A percentile compares a stretch with the other conserved stretches of the same genome.
phyloP scores from a whole-genome alignment of 768 basidiomycete genomes.

The Kwoniella sp. region DNA sequence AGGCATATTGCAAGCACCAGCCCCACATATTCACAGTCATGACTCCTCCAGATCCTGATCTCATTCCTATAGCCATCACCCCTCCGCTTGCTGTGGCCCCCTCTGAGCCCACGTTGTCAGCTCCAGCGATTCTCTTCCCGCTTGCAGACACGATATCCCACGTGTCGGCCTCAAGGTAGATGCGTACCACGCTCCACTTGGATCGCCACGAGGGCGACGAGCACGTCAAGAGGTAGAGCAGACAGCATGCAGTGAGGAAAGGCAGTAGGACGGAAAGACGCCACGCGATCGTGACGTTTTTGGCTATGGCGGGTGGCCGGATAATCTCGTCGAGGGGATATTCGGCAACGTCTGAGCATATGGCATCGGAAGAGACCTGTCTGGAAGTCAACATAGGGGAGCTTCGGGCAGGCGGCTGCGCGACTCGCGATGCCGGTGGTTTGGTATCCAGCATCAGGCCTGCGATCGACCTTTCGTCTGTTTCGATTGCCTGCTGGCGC shows the following conservation, averaged over 20 bases:
- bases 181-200: slow-evolving; percentile 10
- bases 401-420: no score
- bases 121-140: no score
- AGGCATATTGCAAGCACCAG: slow-evolving; percentile 11
- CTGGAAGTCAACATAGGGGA: no score
- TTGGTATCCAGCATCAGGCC: no score
- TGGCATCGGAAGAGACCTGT: no score
- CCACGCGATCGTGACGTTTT: slow-evolving; percentile 1
- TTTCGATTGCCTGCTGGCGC: no score
- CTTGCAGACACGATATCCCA: no score
- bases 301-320: background rate
- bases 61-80: background rate
- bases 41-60: background rate
- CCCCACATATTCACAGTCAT: slow-evolving; percentile 19
- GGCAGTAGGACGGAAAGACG: background rate
- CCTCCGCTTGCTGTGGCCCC: background rate
- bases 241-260: slow-evolving; percentile 2
- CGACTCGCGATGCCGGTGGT: no score
- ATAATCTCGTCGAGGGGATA: background rate
- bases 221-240: slow-evolving; percentile 8
- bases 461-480: no score
- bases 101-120: no score
- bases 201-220: slow-evolving; percentile 6
- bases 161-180: background rate
- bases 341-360: no score